Evolutionary conservation across 2,329 filamentous ascomycete species (phyloP), one percentile per base, ranked within the genome.

Genomic region (Aspergillus pseudoviridinutans): DNA sequence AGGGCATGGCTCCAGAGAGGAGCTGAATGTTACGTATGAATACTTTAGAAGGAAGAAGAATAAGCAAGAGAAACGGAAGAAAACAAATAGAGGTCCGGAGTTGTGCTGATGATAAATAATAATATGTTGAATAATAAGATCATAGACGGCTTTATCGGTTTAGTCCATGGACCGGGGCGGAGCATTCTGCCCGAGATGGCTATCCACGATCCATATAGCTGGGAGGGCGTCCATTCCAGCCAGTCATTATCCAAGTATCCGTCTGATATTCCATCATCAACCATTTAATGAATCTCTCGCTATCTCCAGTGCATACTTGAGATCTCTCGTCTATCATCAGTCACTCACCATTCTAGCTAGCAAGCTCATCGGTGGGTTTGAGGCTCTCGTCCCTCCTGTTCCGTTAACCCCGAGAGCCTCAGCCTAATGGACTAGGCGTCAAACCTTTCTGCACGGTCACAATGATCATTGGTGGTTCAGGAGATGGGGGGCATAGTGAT

Each of bases 91-190:
- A 53, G 35, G 27, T 44, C 42, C 35, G 7, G 53, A 53, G 44
- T 29, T 52, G 51, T 53, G 55, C 28, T 28, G 44, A 51, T 35
- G 50, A 44, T 25, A 44, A 58, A 42, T 29, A 29, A 29, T 29
- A 29, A 29, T 25, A 25, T 25, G 50, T 59, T 52, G 41, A 49
- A 50, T 55, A 42, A 32, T 41, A 35, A 53, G 46, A 55, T 28
- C 28, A 44, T 25, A 9, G 44, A 47, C 44, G 44, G 44, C 22
- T 22, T 47, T 47, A 47, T 47, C 44, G 44, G 44, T 25, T 14
- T 4, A 47, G 44, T 25, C 24, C 20, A 25, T 10, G 12, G n/a
- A 10, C n/a, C 5, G 44, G 4, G 44, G 44, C 44, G 44, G 44
- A 47, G 44, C 44, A 47, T 47, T 25, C 44, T 27, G 22, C 22